A percentile compares a stretch with the other conserved stretches of the same genome.
phyloP scores from a whole-genome alignment of 2,329 filamentous ascomycete genomes.

The Aspergillus felis region DNA sequence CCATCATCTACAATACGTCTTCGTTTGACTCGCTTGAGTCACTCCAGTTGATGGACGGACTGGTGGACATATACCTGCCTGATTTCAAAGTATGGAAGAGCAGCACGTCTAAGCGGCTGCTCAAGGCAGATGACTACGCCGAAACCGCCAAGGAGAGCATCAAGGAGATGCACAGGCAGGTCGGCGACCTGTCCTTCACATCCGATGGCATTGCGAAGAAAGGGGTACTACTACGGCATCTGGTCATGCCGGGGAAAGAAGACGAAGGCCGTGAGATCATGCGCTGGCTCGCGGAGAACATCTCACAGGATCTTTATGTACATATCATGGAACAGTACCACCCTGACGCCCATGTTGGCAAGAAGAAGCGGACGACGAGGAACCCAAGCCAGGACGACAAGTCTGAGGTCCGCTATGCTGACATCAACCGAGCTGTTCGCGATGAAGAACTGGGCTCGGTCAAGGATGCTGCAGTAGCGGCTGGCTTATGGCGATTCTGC shows the following conservation, averaged over 20 bases:
- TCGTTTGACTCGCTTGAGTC: constrained; percentile 73
- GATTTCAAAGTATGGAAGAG: constrained; percentile 81
- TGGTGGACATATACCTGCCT: constrained; percentile 82
- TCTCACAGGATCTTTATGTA: constrained; percentile 72
- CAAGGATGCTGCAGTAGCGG: constrained; percentile 62
- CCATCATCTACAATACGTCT: constrained; percentile 82
- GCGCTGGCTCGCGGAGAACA: constrained; percentile 67
- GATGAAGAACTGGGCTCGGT: constrained; percentile 64
- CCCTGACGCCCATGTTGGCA: constrained; percentile 76
- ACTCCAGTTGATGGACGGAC: constrained; percentile 67
- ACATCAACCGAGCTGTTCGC: constrained; percentile 71
- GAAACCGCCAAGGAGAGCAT: constrained; percentile 70
- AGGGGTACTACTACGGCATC: constrained; percentile 70
- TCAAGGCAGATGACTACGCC: constrained; percentile 76
- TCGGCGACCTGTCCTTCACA: constrained; percentile 79
- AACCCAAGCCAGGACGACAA: constrained; percentile 18
- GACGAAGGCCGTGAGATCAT: constrained; percentile 71
- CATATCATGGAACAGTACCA: constrained; percentile 90
- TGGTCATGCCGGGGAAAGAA: constrained; percentile 80
- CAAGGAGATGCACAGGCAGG: constrained; percentile 74
- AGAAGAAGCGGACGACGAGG: constrained; percentile 44
- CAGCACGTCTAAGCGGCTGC: constrained; percentile 62
- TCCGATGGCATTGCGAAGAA: constrained; percentile 74
- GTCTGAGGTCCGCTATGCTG: constrained; percentile 61
- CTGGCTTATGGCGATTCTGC: constrained; percentile 75